Evolutionary conservation across 345 rosid species (phyloP).

Genomic region (Erodium maritimum): DNA sequence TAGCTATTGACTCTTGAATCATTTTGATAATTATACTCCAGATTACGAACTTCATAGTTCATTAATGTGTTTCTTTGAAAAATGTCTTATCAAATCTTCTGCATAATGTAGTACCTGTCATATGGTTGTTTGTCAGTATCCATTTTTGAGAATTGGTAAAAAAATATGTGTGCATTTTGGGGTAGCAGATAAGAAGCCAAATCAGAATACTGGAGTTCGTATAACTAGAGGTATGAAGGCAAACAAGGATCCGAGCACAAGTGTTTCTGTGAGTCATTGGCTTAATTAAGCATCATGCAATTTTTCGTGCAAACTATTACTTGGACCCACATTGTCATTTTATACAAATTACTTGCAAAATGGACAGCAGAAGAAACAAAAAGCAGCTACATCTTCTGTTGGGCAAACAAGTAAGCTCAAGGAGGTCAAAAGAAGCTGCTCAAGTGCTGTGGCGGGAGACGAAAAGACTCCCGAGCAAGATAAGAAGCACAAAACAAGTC

Average conservation of each 20-base stretch:
- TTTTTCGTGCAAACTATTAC: neutral
- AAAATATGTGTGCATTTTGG: no score
- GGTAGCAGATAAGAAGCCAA: neutral
- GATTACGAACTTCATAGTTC: neutral
- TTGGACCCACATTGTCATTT: neutral
- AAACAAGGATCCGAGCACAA: neutral
- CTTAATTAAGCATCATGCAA: neutral
- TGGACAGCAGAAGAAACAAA: neutral
- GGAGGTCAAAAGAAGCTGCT: neutral
- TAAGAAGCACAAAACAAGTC: neutral
- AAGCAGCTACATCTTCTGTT: neutral
- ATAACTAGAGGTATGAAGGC: neutral
- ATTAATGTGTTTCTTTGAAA: neutral
- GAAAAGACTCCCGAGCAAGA: neutral
- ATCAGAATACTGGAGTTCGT: neutral
- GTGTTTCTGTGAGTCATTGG: neutral
- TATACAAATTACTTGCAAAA: neutral
- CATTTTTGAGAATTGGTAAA: no score
- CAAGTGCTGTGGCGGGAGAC: neutral
- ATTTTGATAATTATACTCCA: neutral
- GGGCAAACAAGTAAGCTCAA: neutral
- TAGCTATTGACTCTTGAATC: neutral
- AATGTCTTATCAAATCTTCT: neutral
- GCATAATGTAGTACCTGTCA: no score
- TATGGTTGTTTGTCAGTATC: no score